A percentile compares a stretch with the other conserved stretches of the same genome.
These are phyloP conservation scores for Wickerhamomyces silvicola DNA, from an alignment of 805 yeast genomes.

Conservation along the genomic window DNA sequence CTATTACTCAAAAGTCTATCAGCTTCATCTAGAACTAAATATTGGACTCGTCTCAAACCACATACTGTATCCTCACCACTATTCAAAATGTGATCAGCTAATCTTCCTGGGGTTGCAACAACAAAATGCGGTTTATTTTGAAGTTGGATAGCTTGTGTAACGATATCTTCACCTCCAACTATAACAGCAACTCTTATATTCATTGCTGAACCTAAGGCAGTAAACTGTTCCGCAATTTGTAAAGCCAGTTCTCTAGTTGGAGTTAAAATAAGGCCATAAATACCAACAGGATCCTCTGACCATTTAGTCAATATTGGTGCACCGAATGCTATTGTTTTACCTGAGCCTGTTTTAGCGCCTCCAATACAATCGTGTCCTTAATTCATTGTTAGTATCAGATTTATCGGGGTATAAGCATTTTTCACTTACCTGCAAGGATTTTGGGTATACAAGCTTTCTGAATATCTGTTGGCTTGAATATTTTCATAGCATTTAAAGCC, in stretches of 20 bases:
- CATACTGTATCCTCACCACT: constrained; percentile 84
- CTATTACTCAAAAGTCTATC: constrained; percentile 83
- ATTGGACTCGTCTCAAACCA: constrained; percentile 74
- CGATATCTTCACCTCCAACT: constrained; percentile 94
- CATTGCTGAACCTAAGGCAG: constrained; percentile 86
- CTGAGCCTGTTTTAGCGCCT: constrained; percentile 97
- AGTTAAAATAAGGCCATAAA: constrained; percentile 81
- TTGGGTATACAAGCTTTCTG: constrained; percentile 87
- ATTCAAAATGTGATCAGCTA: constrained; percentile 83
- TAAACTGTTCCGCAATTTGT: constrained; percentile 95
- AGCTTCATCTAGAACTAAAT: constrained; percentile 90
- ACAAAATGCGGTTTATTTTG: constrained; percentile 88
- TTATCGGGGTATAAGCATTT: background rate
- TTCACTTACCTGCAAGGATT: constrained; percentile 49
- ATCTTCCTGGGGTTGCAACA: constrained; percentile 94
- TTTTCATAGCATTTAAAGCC: constrained; percentile 74
- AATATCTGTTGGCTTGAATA: constrained; percentile 76
- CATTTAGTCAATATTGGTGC: constrained; percentile 94
- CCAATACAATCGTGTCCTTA: constrained; percentile 83
- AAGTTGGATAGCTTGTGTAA: constrained; percentile 77
- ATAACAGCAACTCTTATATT: constrained; percentile 76
- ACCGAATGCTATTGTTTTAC: constrained; percentile 96
- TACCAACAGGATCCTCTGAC: constrained; percentile 93
- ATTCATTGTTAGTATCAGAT: background rate
- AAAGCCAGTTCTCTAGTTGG: constrained; percentile 93